These are phyloP conservation scores for Scheffersomyces ergatensis DNA, from an alignment of 805 yeast genomes.

Conservation along the genomic window DNA sequence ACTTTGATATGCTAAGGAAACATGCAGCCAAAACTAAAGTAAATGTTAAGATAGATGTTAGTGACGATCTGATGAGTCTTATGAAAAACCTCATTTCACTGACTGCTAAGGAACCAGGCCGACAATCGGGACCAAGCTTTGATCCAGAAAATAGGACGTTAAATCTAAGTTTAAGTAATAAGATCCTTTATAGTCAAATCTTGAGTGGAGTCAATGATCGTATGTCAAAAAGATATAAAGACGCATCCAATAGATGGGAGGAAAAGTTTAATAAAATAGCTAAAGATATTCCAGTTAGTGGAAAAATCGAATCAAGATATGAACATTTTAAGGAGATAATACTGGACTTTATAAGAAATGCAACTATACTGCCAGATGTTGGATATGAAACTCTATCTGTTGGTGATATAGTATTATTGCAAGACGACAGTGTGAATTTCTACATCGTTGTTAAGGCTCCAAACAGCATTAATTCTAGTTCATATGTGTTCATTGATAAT, in stretches of 20 bases:
- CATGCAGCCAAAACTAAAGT: not conserved
- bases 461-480: constrained; percentile 42
- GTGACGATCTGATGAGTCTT: not conserved
- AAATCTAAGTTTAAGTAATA: constrained; percentile 16
- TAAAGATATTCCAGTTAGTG: not conserved
- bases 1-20: not conserved
- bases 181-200: constrained; percentile 15
- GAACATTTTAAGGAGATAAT: not conserved
- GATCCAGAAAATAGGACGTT: constrained; percentile 22
- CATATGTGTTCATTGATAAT: constrained; percentile 55
- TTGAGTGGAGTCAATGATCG: constrained; percentile 13
- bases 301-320: not conserved
- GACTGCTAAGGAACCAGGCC: not conserved
- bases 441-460: constrained; percentile 60
- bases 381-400: constrained; percentile 28
- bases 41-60: not conserved
- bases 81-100: not conserved
- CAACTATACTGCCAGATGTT: constrained; percentile 13
- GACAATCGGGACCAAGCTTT: constrained; percentile 2
- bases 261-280: constrained; percentile 2
- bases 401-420: constrained; percentile 65
- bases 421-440: constrained; percentile 42
- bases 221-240: constrained; percentile 15
- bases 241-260: constrained; percentile 19
- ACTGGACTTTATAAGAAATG: constrained; percentile 8